A percentile compares a stretch with the other conserved stretches of the same genome.
phyloP scores from a whole-genome alignment of 176 grass and related monocot genomes.

The Echinochloa phyllopogon region DNA sequence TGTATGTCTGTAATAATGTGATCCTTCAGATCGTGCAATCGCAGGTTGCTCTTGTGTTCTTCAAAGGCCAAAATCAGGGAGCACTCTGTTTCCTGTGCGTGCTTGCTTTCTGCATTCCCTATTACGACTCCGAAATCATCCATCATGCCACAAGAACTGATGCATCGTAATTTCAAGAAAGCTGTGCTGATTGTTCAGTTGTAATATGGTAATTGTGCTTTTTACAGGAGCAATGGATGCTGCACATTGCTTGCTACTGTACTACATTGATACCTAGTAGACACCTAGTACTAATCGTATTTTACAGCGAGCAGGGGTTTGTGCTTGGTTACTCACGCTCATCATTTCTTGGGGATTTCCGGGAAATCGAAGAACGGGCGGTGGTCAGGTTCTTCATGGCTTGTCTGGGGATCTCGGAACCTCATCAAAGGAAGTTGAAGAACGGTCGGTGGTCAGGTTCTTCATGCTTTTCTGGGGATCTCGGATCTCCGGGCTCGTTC shows the following conservation, averaged over 20 bases:
- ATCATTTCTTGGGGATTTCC: background rate
- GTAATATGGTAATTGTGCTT: background rate
- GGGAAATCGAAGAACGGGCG: too few relatives aligned
- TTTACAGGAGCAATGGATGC: background rate
- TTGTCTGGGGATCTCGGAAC: too few relatives aligned
- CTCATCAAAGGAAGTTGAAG: too few relatives aligned
- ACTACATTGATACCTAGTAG: background rate
- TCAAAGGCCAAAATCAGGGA: slow-evolving; percentile 14
- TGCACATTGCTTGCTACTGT: background rate
- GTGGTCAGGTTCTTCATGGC: too few relatives aligned
- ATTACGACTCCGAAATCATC: slow-evolving; percentile 18
- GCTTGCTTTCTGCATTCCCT: background rate
- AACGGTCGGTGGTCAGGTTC: too few relatives aligned
- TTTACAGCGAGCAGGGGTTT: background rate
- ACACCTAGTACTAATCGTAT: background rate
- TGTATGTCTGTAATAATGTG: slow-evolving; percentile 35
- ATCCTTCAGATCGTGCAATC: slow-evolving; percentile 23
- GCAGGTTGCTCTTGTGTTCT: slow-evolving; percentile 4
- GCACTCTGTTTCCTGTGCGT: background rate
- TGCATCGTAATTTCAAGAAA: slow-evolving; percentile 31
- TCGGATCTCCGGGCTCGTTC: too few relatives aligned
- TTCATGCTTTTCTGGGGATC: too few relatives aligned
- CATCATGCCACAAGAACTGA: slow-evolving; percentile 27
- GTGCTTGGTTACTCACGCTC: background rate
- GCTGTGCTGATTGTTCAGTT: slow-evolving; percentile 4